Evolutionary conservation across 2,329 filamentous ascomycete genomes (phyloP).

Genomic region (Tolypocladium guangdongense): DNA sequence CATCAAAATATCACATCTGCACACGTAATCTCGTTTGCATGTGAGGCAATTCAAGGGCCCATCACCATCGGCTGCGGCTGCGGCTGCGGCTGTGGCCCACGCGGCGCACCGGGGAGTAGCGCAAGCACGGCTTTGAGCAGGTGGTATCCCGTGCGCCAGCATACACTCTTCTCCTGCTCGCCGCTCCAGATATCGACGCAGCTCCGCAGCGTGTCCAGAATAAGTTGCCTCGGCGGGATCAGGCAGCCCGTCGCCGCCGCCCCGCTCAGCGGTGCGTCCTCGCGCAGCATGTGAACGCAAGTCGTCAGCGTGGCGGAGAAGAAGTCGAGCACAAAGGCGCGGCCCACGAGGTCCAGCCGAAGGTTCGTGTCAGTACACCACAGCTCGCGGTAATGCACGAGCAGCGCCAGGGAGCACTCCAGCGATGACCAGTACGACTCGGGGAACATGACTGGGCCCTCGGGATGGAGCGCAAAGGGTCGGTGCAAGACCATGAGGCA

Average conservation of each 20-base stretch:
- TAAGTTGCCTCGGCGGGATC: conserved; percentile 23
- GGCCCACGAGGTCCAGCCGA: conserved; percentile 19
- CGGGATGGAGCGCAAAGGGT: conserved; percentile 21
- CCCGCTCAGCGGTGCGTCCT: conserved; percentile 20
- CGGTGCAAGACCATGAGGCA: conserved; percentile 25
- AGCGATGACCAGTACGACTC: conserved; percentile 26
- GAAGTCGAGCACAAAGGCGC: conserved; percentile 23
- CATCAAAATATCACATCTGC: not conserved
- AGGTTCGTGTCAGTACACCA: conserved; percentile 16
- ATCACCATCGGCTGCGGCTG: not conserved
- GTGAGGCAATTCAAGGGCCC: not conserved
- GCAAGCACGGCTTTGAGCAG: conserved; percentile 14
- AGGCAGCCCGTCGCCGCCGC: conserved; percentile 14
- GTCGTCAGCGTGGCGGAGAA: conserved; percentile 24
- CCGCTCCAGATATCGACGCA: conserved; percentile 25
- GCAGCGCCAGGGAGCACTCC: conserved; percentile 23
- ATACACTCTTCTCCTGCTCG: conserved; percentile 23
- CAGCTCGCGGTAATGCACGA: conserved; percentile 24
- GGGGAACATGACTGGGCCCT: conserved; percentile 20
- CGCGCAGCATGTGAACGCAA: conserved; percentile 21
- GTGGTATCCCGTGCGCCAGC: conserved; percentile 22
- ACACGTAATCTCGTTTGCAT: not conserved
- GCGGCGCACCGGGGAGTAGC: not conserved
- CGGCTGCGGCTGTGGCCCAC: not conserved
- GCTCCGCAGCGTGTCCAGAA: conserved; percentile 20